Evolutionary conservation across 2,329 filamentous ascomycete species (phyloP).

Genomic region (Pseudocercospora crystallina): DNA sequence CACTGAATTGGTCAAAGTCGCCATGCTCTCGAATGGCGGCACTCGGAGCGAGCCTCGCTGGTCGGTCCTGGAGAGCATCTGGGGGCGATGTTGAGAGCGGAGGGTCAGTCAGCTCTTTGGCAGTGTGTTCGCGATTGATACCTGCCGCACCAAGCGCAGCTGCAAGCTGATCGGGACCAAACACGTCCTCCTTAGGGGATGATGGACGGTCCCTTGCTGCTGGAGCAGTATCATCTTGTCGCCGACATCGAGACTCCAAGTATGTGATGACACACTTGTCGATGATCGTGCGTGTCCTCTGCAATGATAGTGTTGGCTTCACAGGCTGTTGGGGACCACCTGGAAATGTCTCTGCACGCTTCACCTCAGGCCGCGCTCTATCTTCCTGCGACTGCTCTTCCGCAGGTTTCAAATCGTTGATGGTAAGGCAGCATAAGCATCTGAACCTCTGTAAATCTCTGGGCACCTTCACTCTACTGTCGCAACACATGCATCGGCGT

Average conservation of each 20-base stretch:
- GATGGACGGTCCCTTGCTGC: not conserved
- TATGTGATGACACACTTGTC: slow-evolving; percentile 56
- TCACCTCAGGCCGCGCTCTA: slow-evolving; percentile 18
- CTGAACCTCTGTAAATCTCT: slow-evolving; percentile 70
- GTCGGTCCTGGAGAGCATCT: slow-evolving; percentile 14
- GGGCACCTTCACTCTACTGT: slow-evolving; percentile 77
- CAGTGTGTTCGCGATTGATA: not conserved
- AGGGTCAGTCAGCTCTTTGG: slow-evolving; percentile 19
- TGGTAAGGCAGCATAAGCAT: slow-evolving; percentile 79
- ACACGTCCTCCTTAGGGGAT: slow-evolving; percentile 17
- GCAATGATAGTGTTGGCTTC: slow-evolving; percentile 55
- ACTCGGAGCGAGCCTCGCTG: slow-evolving; percentile 13
- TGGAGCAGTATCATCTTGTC: slow-evolving; percentile 11
- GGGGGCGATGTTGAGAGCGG: slow-evolving; percentile 29
- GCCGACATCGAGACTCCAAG: slow-evolving; percentile 38
- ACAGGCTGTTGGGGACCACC: slow-evolving; percentile 1
- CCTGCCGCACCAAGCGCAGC: slow-evolving; percentile 7
- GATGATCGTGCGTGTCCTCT: slow-evolving; percentile 59
- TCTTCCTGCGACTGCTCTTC: slow-evolving; percentile 23
- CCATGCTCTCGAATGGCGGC: slow-evolving; percentile 28
- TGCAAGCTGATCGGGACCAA: slow-evolving; percentile 15
- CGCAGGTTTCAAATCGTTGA: slow-evolving; percentile 67
- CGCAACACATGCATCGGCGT: slow-evolving; percentile 83
- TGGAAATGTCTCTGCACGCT: slow-evolving; percentile 18
- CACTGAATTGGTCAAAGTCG: slow-evolving; percentile 29